These are phyloP conservation scores for Potentilla sterilis DNA, from an alignment of 306 rosid genomes.

Conservation along the genomic window DNA sequence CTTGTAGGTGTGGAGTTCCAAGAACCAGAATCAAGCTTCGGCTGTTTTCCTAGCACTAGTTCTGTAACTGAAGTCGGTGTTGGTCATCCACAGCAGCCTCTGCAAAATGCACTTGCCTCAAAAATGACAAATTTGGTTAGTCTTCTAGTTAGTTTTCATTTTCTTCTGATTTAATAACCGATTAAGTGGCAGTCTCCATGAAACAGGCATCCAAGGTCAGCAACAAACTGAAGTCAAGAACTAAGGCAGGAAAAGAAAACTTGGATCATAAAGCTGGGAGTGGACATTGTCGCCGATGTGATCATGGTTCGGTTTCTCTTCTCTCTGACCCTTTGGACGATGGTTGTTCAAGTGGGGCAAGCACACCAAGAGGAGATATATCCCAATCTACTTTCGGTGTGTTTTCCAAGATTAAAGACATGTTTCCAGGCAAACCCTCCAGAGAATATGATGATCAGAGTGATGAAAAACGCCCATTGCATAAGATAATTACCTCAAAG, in stretches of 20 bases:
- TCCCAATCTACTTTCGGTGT: constrained; percentile 49
- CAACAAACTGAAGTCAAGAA: constrained; percentile 79
- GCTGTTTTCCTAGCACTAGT: constrained; percentile 28
- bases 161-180: constrained; percentile 27
- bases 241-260: constrained; percentile 55
- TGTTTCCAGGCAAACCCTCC: constrained; percentile 44
- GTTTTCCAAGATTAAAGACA: constrained; percentile 52
- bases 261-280: constrained; percentile 61
- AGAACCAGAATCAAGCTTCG: constrained; percentile 39
- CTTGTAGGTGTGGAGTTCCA: constrained; percentile 25
- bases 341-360: constrained; percentile 84
- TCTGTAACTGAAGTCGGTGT: constrained; percentile 62
- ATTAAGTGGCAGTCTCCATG: constrained; percentile 22
- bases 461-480: constrained; percentile 60
- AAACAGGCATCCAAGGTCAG: constrained; percentile 89
- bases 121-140: constrained; percentile 88
- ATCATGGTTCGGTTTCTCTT: constrained; percentile 41
- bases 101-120: constrained; percentile 70
- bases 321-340: constrained; percentile 65
- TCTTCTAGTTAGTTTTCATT: constrained; percentile 27
- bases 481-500: constrained; percentile 58
- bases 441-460: constrained; percentile 61
- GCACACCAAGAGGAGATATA: constrained; percentile 78
- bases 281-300: constrained; percentile 58
- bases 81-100: constrained; percentile 69